Base-by-base conservation (phyloP, 1,284 basidiomycete species). In the Cystobasidium slooffiae region DNA sequence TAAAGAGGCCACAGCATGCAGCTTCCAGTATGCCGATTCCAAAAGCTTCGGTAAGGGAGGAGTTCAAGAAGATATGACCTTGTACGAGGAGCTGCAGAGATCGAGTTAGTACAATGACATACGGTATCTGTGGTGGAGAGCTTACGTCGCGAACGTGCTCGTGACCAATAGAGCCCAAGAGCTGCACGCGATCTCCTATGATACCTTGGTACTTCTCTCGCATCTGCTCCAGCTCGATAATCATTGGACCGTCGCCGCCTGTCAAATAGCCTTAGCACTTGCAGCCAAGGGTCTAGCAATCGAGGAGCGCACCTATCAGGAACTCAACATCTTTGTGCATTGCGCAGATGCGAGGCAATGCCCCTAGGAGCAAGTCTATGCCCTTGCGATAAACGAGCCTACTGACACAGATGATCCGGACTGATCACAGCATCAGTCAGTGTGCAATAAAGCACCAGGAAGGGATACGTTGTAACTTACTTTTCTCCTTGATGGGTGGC, bases 321-420 rank as follows among this genome's bases (percentile, higher is more conserved):
- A 99, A 97, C 44, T 88, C 88, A 37, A 98, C 90, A 72, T 93
- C 87, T 0, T 93, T 90, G 81, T 94, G 94, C 0, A 87, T 84
- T 0, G 86, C 86, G 80, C 97, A 99, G 72, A 99, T 91, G 37
- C 89, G 87, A 0, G 96, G 97, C 0, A 94, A 92, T 0, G 92
- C 91, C 0, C 93, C 92, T 0, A 98, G 91, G 18, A 99, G 88
- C 3, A 99, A 87, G 81, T 99, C 97, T 74, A 99, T 91, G 1
- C 97, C 97, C 84, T 99, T 99, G 56, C 97, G 88, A 80, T 99
- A 98, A 0, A 92, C 94, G 41, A 99, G 85, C n/a, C 97, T 89
- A 9, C 94, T 93, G n/a, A 99, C 84, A 24, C 97, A 89, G 9
- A 99, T 90, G 63, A 99, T 92, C 0, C 91, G 97, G 75, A 98